Base-by-base conservation (phyloP, 1,284 basidiomycete genomes). In the Athelia psychrophila region DNA sequence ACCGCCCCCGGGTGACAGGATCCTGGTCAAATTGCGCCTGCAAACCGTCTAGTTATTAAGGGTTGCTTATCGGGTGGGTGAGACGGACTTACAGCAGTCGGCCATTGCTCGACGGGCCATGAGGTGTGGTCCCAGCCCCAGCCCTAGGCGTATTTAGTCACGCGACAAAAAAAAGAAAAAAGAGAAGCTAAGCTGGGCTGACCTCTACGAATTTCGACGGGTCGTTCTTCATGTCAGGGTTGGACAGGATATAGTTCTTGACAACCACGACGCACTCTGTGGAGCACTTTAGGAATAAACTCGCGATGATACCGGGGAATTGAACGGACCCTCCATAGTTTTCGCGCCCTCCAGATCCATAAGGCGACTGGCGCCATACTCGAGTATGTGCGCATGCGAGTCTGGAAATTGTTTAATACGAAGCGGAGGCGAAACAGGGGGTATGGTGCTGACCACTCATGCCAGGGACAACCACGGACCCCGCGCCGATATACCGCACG, bases 121-220 rank as follows among this genome's bases (percentile, higher is more conserved):
- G 77, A 71, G 12, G 92, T 96, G 68, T 97, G 94, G 66, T 97
- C 93, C 93, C 94, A 97, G 3, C 93, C 94, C 66, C 89, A 84
- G 1, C 93, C 93, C 38, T 42, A 16, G 6, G 5, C 27, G 5
- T 6, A 6, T 5, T 30, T 30, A 30, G 27, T 30, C 9, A 8
- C n/a, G 38, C 5, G 20, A 42, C 20, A 5, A 42, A 42, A 42
- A 18, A 42, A 42, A 18, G 6, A n/a, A 5, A 22, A 8, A 6
- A 42, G 10, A 10, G 10, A 35, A n/a, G 10, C 12, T 35, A 35
- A 35, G n/a, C 6, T 42, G 6, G 8, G 38, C 38, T 6, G 6
- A 42, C 38, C 54, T 87, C 79, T 32, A 96, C 78, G 68, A 86
- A 86, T 51, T 78, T 81, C 13, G 80, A 77, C 24, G 72, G 76